A percentile compares a stretch with the other conserved stretches of the same genome.
Evolutionary conservation across 2,329 filamentous ascomycete genomes (phyloP).

Genomic region (Pseudogymnoascus sp.): DNA sequence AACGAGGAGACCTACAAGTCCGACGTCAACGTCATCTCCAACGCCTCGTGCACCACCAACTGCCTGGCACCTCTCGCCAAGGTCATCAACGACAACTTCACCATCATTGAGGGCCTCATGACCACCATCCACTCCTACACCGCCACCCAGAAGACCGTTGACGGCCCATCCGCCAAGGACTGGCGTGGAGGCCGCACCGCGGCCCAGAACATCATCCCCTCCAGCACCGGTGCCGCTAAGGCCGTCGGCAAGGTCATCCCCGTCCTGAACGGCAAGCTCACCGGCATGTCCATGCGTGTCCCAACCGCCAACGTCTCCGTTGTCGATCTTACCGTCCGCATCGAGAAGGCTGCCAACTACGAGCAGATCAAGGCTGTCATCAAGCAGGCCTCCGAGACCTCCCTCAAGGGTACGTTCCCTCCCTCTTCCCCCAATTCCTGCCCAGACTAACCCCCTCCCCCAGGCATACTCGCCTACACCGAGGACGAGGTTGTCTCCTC

Average conservation of each 20-base stretch:
- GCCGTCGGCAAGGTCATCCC: constrained; percentile 99
- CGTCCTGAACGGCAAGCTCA: constrained; percentile 96
- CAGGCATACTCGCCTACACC: constrained; percentile 85
- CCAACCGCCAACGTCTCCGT: constrained; percentile 98
- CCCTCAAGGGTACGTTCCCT: constrained; percentile 65
- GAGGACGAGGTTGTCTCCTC: constrained; percentile 94
- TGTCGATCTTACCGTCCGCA: constrained; percentile 89
- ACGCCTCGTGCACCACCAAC: constrained; percentile 99
- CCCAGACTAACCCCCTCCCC: constrained; percentile 15
- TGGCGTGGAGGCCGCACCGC: constrained; percentile 98
- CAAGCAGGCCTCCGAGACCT: constrained; percentile 76
- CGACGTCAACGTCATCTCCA: constrained; percentile 89
- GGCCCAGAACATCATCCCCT: constrained; percentile 99
- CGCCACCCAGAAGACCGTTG: constrained; percentile 98
- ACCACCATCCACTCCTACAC: constrained; percentile 99
- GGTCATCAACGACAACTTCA: constrained; percentile 98
- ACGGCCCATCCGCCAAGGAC: constrained; percentile 96
- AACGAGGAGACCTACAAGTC: constrained; percentile 92
- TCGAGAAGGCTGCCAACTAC: constrained; percentile 82
- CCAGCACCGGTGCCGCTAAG: constrained; percentile 98
- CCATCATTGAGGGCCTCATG: constrained; percentile 97
- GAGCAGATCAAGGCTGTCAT: constrained; percentile 88
- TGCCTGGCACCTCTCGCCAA: constrained; percentile 98
- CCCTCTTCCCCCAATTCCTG: background rate
- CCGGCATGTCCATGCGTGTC: constrained; percentile 99